phyloP scores from a whole-genome alignment of 192 early-diverging fungal genomes.

The Entomortierella parvispora region DNA sequence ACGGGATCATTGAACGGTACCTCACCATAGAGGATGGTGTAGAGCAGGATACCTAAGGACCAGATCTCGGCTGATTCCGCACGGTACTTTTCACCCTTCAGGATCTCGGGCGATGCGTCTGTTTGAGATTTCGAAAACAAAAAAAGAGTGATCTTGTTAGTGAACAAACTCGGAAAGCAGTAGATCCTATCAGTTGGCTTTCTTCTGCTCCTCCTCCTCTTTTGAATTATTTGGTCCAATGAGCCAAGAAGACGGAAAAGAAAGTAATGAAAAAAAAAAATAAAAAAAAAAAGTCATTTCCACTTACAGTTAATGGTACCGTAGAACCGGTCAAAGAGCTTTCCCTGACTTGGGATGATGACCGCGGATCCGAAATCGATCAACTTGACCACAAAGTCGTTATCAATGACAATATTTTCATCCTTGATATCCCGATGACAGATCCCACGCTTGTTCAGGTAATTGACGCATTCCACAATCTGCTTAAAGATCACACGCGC shows the following conservation, averaged over 20 bases:
- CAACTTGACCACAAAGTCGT: constrained; percentile 66
- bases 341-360: constrained; percentile 54
- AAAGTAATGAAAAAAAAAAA: background rate
- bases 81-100: constrained; percentile 63
- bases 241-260: no score
- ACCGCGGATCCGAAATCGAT: constrained; percentile 78
- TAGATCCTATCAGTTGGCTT: no score
- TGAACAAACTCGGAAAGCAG: background rate
- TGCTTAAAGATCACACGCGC: constrained; percentile 68
- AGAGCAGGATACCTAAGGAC: constrained; percentile 76
- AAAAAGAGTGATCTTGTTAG: background rate
- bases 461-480: constrained; percentile 62
- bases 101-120: constrained; percentile 74
- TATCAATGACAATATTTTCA: constrained; percentile 76
- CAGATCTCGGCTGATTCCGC: constrained; percentile 74
- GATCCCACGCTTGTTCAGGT: constrained; percentile 59
- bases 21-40: constrained; percentile 69
- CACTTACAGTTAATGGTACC: constrained; percentile 69
- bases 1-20: constrained; percentile 68
- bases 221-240: no score
- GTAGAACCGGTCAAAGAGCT: constrained; percentile 66
- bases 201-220: no score
- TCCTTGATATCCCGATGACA: constrained; percentile 76
- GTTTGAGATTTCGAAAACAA: background rate
- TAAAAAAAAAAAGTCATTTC: background rate